Evolutionary conservation across 768 basidiomycete genomes (phyloP).

Genomic region (Cyclocybe aegerita): DNA sequence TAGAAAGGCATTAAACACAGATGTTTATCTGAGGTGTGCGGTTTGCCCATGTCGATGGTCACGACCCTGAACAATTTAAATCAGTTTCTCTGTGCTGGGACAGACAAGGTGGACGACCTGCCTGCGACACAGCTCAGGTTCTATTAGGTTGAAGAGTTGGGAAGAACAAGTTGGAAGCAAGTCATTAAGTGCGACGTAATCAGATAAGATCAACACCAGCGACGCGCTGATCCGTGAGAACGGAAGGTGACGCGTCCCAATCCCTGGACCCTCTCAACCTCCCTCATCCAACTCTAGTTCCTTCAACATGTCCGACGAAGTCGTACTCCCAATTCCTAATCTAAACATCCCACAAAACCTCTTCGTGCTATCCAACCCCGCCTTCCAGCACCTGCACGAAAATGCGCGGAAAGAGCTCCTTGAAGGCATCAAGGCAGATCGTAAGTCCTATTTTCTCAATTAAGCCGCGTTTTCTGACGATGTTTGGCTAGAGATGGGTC

Average conservation of each 20-base stretch:
- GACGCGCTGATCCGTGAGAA: conserved; percentile 11
- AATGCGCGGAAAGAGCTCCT: conserved; percentile 64
- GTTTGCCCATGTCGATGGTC: too few relatives aligned
- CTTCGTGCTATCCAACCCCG: conserved; percentile 67
- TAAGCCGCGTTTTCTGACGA: neutral
- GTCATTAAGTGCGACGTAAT: too few relatives aligned
- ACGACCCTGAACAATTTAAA: too few relatives aligned
- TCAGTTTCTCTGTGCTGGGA: too few relatives aligned
- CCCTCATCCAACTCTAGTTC: conserved; percentile 14
- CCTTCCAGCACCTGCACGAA: conserved; percentile 63
- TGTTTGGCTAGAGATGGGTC: conserved; percentile 72
- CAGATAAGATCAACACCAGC: neutral
- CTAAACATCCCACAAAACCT: conserved; percentile 77
- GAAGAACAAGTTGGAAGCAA: too few relatives aligned
- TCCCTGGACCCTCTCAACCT: neutral
- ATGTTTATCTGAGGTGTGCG: too few relatives aligned
- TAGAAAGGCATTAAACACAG: too few relatives aligned
- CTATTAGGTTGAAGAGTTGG: too few relatives aligned
- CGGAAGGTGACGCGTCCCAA: conserved; percentile 33
- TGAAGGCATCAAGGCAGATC: conserved; percentile 76
- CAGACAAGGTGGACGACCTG: too few relatives aligned
- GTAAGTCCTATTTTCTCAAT: conserved; percentile 41
- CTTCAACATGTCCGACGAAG: conserved; percentile 74
- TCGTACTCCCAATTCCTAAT: conserved; percentile 85
- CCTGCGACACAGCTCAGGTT: too few relatives aligned